Evolutionary conservation across 2,329 filamentous ascomycete genomes (phyloP), one percentile per base, ranked within the genome.

Genomic region (Penicillium sp.): DNA sequence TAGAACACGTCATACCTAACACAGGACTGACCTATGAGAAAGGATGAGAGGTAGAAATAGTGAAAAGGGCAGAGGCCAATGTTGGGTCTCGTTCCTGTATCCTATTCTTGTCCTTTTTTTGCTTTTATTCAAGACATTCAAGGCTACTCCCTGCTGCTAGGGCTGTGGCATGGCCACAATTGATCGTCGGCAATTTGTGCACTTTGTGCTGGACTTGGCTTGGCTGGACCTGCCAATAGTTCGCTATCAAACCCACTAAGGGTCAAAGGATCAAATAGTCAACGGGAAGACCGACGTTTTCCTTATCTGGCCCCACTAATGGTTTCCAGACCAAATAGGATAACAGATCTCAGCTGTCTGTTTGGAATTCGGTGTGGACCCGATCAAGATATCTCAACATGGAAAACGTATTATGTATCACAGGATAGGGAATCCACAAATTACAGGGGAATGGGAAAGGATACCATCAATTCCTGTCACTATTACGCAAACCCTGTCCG

Each of bases 1-100:
- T 59, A 54, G 59, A 37, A 61, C 59, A 61, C 56, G 59, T 61
- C 59, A 59, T 59, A n/a, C 56, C 40, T 26, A n/a, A 50, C 44
- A 26, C 26, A 49, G 17, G 5, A 26, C 15, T 9, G 56, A 50
- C 56, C 56, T 61, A 59, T 59, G 49, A 61, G 40, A 55, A 47
- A 61, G 24, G 13, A 26, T 53, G 13, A 26, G 38, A 53, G 45
- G 38, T 53, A 40, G 22, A 49, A 47, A 49, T 49, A 19, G 17
- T 49, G 45, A 49, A n/a, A 49, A 49, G 45, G 45, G 45, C 10
- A 3, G 15, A 13, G 26, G 24, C 28, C 22, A 24, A 17, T n/a
- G 24, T 44, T 49, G 26, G 26, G 24, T 49, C 22, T 30, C 45
- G 24, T 49, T 49, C 24, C 24, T 49, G 24, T 17, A 24, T 28